Evolutionary conservation across 371 early-diverging fungal species (phyloP).

Genomic region (Rhizomucor pusillus): DNA sequence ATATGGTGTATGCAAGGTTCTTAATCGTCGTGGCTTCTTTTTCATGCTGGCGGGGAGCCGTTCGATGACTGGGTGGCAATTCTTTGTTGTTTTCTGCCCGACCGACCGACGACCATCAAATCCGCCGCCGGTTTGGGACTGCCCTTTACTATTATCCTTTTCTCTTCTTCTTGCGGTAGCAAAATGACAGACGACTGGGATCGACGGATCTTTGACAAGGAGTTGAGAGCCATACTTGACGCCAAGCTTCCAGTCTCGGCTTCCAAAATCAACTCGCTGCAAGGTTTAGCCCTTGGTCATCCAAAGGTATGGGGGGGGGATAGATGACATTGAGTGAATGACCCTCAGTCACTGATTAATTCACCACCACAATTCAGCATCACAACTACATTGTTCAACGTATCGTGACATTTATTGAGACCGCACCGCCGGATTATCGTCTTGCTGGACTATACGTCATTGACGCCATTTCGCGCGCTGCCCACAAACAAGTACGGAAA

Average conservation of each 20-base stretch:
- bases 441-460: conserved; percentile 69
- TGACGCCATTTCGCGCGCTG: conserved; percentile 61
- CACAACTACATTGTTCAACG: conserved; percentile 56
- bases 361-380: conserved; percentile 43
- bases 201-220: conserved; percentile 56
- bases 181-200: conserved; percentile 45
- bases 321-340: too few relatives aligned
- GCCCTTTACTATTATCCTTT: too few relatives aligned
- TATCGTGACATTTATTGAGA: conserved; percentile 53
- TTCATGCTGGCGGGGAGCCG: too few relatives aligned
- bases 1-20: too few relatives aligned
- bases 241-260: conserved; percentile 61
- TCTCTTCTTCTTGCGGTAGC: background rate
- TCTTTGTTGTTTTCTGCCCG: too few relatives aligned
- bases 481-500: conserved; percentile 37
- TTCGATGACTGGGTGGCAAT: too few relatives aligned
- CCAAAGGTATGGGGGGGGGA: conserved; percentile 57
- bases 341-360: too few relatives aligned
- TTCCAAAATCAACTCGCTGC: conserved; percentile 56
- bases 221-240: conserved; percentile 51
- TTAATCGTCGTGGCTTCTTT: too few relatives aligned
- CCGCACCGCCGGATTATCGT: conserved; percentile 57
- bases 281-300: conserved; percentile 51
- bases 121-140: too few relatives aligned
- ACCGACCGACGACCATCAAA: too few relatives aligned